Conservation (phyloP, 441 rosid species). For the Omphalea diandra region DNA sequence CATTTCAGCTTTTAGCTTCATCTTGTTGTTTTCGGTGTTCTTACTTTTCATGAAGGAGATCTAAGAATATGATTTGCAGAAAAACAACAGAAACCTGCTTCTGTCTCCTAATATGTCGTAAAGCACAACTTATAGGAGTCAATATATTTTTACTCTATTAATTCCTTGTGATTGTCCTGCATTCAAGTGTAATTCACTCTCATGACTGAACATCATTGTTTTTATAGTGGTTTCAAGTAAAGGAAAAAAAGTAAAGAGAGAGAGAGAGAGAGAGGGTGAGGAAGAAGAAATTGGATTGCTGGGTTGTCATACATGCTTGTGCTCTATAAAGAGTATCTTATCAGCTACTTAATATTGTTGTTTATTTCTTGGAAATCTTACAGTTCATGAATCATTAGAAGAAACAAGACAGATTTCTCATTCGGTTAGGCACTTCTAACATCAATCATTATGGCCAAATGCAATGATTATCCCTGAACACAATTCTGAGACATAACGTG, state of each 20-base stretch:
- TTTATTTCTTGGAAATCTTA: not conserved
- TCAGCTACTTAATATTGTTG: not conserved
- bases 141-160: not conserved
- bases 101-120: not conserved
- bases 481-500: too few species aligned
- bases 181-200: not conserved
- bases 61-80: not conserved
- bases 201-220: not conserved
- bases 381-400: not conserved
- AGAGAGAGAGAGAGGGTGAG: not conserved
- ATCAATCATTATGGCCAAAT: not conserved
- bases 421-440: not conserved
- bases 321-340: not conserved
- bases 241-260: not conserved
- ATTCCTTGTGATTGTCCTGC: not conserved
- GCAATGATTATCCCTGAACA: not conserved
- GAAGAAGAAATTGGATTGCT: not conserved
- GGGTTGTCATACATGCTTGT: not conserved
- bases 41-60: not conserved
- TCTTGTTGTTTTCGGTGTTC: slow-evolving; percentile 5
- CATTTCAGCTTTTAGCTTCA: not conserved
- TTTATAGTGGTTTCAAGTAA: too few species aligned
- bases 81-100: not conserved
- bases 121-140: not conserved
- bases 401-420: not conserved